Percentiles rank a stretch among this genome's conserved stretches.
These are phyloP conservation scores for Wickerhamiella infanticola DNA, from an alignment of 1,139 yeast species.

Conservation along the genomic window DNA sequence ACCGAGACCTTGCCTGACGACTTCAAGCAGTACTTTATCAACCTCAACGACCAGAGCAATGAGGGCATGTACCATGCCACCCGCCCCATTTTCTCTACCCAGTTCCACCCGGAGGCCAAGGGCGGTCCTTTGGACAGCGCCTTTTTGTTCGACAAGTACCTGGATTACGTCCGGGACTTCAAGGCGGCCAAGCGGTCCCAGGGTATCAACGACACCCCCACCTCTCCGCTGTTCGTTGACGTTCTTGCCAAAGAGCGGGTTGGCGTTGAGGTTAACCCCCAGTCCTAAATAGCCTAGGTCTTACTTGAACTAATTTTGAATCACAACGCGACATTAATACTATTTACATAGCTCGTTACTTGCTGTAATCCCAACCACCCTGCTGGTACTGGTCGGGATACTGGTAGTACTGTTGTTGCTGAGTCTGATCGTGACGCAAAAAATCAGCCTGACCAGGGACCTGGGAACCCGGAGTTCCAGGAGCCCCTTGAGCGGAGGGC, in stretches of 20 bases:
- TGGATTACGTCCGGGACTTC: slow-evolving; percentile 49
- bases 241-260: slow-evolving; percentile 81
- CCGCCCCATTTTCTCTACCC: slow-evolving; percentile 87
- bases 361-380: slow-evolving; percentile 14
- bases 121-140: slow-evolving; percentile 95
- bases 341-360: slow-evolving; percentile 2
- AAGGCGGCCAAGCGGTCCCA: slow-evolving; percentile 37
- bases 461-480: slow-evolving; percentile 12
- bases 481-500: slow-evolving; percentile 8
- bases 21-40: slow-evolving; percentile 77
- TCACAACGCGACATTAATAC: neutral
- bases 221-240: slow-evolving; percentile 52
- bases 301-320: neutral
- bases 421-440: slow-evolving; percentile 14
- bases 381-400: slow-evolving; percentile 7
- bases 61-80: slow-evolving; percentile 89
- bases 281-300: slow-evolving; percentile 12
- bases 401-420: slow-evolving; percentile 17
- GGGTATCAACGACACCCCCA: slow-evolving; percentile 34
- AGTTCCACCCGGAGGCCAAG: slow-evolving; percentile 98
- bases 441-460: slow-evolving; percentile 11
- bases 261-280: slow-evolving; percentile 27
- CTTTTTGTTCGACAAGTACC: slow-evolving; percentile 79
- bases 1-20: slow-evolving; percentile 56
- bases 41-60: slow-evolving; percentile 86